These are phyloP conservation scores for Coniochaeta sp. DNA, from an alignment of 2,329 filamentous ascomycete genomes.

Conservation along the genomic window DNA sequence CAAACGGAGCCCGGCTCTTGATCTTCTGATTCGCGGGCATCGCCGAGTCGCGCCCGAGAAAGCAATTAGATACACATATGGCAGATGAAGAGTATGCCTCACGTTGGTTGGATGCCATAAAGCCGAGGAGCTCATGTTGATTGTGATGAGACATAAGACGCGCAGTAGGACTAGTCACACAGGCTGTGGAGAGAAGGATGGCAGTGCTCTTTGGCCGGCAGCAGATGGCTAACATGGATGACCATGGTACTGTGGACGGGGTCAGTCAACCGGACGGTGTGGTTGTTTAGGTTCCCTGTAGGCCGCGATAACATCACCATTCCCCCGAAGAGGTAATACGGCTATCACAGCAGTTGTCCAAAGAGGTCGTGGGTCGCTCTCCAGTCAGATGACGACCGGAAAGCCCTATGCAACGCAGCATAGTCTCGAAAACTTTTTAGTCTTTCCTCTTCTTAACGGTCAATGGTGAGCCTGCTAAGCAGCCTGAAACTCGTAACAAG, in stretches of 20 bases:
- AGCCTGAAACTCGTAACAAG: too few relatives aligned
- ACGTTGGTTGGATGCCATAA: constrained; percentile 7
- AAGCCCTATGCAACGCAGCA: background rate
- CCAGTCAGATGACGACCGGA: background rate
- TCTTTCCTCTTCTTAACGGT: too few relatives aligned
- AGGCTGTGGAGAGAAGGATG: constrained; percentile 1
- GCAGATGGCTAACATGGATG: background rate
- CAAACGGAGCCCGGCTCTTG: constrained; percentile 9
- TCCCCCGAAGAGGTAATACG: background rate
- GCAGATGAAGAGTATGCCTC: constrained; percentile 9
- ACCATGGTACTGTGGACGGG: background rate
- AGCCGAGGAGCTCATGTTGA: constrained; percentile 3
- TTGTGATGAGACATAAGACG: background rate
- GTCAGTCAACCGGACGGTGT: background rate
- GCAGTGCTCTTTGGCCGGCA: background rate
- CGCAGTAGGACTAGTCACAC: background rate
- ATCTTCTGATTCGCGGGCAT: constrained; percentile 9
- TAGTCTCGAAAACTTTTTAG: too few relatives aligned
- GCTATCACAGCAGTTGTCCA: background rate
- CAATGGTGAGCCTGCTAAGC: background rate
- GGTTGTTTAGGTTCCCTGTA: background rate
- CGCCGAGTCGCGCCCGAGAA: constrained; percentile 4
- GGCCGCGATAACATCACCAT: background rate
- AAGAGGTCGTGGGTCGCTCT: too few relatives aligned
- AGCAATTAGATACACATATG: constrained; percentile 3